Base-by-base conservation (phyloP, 2,329 filamentous ascomycete species). In the Microsporum ferrugineum region DNA sequence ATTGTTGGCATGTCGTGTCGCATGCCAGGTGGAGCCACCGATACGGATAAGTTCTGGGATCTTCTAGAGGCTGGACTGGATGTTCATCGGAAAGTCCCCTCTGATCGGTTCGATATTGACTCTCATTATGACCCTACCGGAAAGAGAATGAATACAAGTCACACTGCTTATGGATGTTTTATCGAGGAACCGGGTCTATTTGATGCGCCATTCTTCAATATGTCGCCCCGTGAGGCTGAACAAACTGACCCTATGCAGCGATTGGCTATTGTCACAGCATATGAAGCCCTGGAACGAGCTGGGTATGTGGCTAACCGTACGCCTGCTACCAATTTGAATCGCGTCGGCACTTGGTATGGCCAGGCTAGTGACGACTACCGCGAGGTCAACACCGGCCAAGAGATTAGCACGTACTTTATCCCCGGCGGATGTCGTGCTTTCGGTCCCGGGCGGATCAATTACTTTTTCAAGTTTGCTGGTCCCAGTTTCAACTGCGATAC, bases 221-320 rank as follows among this genome's bases (percentile, higher is more conserved):
- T 63, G 33, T 91, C 88, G 39, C 88, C 88, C 4, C 83, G 87
- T 66, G 88, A 92, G 73, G 89, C 89, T 33, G 82, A 84, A 58
- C 87, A 91, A 70, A 90, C 87, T 0, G 88, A 92, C 70, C 89
- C 89, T 0, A 89, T 89, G 82, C 88, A 90, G 71, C 82, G 89
- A 66, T 79, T 91, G 66, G 86, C 87, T 2, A 76, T 94, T 27
- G 83, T 85, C 5, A 91, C 88, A 2, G 88, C 88, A 0, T 92
- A 91, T 67, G 88, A 92, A 70, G 88, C 89, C 0, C 78, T 94
- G 56, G 89, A 94, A 71, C 88, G 88, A 83, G 85, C 86, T 38
- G 88, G 88, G 34, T 36, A 36, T 36, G 84, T 89, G 5, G 84
- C 87, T 0, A 87, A 88, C 72, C 79, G 86, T 57, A 88, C 85